Evolutionary conservation across 306 rosid species (phyloP), one percentile per base, ranked within the genome.

Genomic region (Gynostemma pentaphyllum): DNA sequence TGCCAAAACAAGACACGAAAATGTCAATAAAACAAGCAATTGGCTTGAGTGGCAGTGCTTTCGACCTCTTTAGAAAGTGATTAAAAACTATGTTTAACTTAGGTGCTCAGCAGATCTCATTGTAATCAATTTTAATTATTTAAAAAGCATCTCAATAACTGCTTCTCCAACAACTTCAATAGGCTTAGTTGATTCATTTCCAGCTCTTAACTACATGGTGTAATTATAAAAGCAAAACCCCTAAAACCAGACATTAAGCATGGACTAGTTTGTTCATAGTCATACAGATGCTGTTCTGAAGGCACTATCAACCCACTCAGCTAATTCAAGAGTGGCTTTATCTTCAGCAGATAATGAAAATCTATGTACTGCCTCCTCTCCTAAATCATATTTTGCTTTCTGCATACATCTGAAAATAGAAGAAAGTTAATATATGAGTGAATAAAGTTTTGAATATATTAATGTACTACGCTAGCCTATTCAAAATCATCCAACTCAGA

Each of bases 291-390:
- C 48, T 81, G 64, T 79, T 79, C 76, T 82, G 83, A 85, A 86
- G 72, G 98, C 92, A 70, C 83, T 65, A 68, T 92, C 98, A 49
- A 92, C 96, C 98, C 98, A 92, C 77, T 92, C 98, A 64, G 92
- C 96, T 81, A 92, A 82, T 79, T 88, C 98, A 28, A 92, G 92
- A 62, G 98, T 92, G 66, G 98, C 98, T 76, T 81, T 88, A 73
- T 92, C 98, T 80, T 92, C 98, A 4, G 95, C 98, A 41, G 98
- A 88, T 77, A 92, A 74, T 60, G 98, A 88, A 77, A 92, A 92
- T 65, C 98, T 83, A 73, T 88, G 87, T 39, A 92, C 98, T 0
- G 96, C 96, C 78, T 83, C 98, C 79, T 85, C 98, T 70, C 98
- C 95, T 56, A 92, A 86, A 76, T 92, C 98, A 68, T 86, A 92